Percentiles rank a stretch among this genome's conserved stretches.
phyloP scores from a whole-genome alignment of 2,329 filamentous ascomycete genomes.

The Hysterium pulicare region DNA sequence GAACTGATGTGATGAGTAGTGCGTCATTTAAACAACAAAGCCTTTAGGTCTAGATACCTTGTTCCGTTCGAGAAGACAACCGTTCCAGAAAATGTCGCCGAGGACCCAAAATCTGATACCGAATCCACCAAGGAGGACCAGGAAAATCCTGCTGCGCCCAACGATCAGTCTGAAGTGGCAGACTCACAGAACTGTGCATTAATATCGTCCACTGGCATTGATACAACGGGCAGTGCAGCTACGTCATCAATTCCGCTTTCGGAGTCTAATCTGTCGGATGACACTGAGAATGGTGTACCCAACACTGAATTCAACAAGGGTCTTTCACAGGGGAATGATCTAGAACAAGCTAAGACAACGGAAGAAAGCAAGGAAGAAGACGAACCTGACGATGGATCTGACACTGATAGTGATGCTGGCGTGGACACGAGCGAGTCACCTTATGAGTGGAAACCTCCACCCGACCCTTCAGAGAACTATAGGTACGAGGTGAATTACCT shows the following conservation, averaged over 20 bases:
- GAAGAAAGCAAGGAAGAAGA: not conserved
- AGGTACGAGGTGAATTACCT: conserved; percentile 2
- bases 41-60: conserved; percentile 1
- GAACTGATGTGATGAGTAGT: not conserved
- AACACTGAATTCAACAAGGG: too few relatives aligned
- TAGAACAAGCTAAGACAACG: not conserved
- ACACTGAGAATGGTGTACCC: too few relatives aligned
- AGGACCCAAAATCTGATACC: not conserved
- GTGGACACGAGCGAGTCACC: not conserved
- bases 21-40: conserved; percentile 1
- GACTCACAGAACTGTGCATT: too few relatives aligned
- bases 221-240: too few relatives aligned
- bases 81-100: too few relatives aligned
- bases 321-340: not conserved
- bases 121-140: too few relatives aligned
- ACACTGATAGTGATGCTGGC: conserved; percentile 3
- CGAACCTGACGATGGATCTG: conserved; percentile 1
- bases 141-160: too few relatives aligned
- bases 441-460: not conserved
- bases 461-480: not conserved
- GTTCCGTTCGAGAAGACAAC: not conserved
- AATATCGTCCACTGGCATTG: too few relatives aligned
- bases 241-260: too few relatives aligned
- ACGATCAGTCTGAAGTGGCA: too few relatives aligned
- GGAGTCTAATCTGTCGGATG: too few relatives aligned